Evolutionary conservation across 2,329 filamentous ascomycete genomes (phyloP), one percentile per base, ranked within the genome.

Genomic region (Trichoderma aggressivum): DNA sequence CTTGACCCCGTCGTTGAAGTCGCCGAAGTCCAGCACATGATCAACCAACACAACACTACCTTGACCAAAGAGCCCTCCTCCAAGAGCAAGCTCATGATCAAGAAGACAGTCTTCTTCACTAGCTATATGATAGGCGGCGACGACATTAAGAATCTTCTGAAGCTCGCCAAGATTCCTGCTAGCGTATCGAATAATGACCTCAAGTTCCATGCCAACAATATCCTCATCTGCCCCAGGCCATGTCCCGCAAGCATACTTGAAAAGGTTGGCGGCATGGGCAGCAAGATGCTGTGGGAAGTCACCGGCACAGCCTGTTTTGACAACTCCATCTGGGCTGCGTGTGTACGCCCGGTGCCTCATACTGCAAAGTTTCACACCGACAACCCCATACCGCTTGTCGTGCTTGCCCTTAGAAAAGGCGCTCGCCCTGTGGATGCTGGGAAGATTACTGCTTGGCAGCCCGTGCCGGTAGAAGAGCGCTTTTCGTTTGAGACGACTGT

Each of bases 101-200:
- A 93, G 80, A 94, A 94, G 79, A 93, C 90, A 1, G 91, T 97
- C 63, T 94, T 94, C 81, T 98, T 95, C 82, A 98, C 96, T 1
- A 94, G 93, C 63, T 98, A 99, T 81, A 89, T 97, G 81, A 91
- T 99, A 74, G 86, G 86, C 53, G 85, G 89, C 61, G 84, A 88
- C 30, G 93, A 96, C 79, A 91, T 91, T 2, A 88, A 92, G 77
- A 89, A 88, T 70, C 85, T 98, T 47, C 87, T 92, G 70, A 86
- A 87, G 7, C 86, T 97, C n/a, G 89, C 90, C 34, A 81, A 89
- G 65, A 83, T 93, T 24, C 91, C 91, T 5, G 77, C 84, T 5
- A 86, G 87, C 71, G 83, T 90, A 68, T 85, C 89, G 32, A 89
- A 92, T 64, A 86, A 88, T 66, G 93, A 97, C 65, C 84, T 97